These are phyloP conservation scores for Thelonectria olida DNA, from an alignment of 2,329 filamentous ascomycete genomes.

Conservation along the genomic window DNA sequence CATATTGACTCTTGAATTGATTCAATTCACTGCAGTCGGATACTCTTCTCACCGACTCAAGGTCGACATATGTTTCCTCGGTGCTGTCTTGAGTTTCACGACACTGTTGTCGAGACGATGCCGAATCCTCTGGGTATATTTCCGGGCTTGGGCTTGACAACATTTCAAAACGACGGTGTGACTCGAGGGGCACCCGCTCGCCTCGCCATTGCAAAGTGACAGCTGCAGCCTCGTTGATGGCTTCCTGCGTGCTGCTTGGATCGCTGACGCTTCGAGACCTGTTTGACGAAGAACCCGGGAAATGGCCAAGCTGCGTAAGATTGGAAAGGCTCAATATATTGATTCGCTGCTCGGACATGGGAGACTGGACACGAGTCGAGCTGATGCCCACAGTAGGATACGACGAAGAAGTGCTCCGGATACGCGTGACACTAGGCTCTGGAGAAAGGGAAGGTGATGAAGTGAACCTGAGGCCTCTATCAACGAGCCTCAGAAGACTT, in stretches of 20 bases:
- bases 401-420: conserved; percentile 44
- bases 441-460: conserved; percentile 25
- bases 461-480: conserved; percentile 19
- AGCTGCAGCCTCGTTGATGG: conserved; percentile 37
- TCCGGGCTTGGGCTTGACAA: conserved; percentile 40
- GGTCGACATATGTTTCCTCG: not conserved
- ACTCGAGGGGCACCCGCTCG: conserved; percentile 29
- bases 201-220: conserved; percentile 40
- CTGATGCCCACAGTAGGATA: conserved; percentile 39
- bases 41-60: not conserved
- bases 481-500: conserved; percentile 28
- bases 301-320: conserved; percentile 41
- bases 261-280: conserved; percentile 13
- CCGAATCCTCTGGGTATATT: conserved; percentile 30
- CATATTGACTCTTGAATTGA: conserved; percentile 33
- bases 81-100: not conserved
- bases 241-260: conserved; percentile 29
- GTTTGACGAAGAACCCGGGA: conserved; percentile 40
- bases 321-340: conserved; percentile 41
- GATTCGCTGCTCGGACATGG: conserved; percentile 28
- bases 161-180: conserved; percentile 40
- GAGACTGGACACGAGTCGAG: conserved; percentile 40
- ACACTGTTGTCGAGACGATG: not conserved
- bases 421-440: conserved; percentile 7
- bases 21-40: conserved; percentile 4